Conservation (phyloP, 2,329 filamentous ascomycete species). For the Pseudogymnoascus sp. region DNA sequence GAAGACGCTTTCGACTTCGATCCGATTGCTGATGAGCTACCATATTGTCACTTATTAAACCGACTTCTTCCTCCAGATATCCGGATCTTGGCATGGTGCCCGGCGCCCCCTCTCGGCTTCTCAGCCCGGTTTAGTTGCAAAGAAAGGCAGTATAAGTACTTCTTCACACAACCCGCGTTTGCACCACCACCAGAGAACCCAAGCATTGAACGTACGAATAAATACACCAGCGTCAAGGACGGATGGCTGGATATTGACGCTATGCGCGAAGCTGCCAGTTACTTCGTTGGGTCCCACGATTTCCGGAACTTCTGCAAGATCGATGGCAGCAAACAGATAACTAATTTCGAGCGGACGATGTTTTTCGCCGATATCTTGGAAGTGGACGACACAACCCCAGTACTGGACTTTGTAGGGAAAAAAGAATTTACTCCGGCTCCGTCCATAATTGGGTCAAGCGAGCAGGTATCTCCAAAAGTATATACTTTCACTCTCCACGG, state of each 20-base stretch:
- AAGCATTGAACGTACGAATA: conserved; percentile 23
- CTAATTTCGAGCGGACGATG: conserved; percentile 71
- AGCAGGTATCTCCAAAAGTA: conserved; percentile 46
- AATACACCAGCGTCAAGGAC: conserved; percentile 37
- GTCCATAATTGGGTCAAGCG: not conserved
- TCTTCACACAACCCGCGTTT: conserved; percentile 92
- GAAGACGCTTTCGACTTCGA: conserved; percentile 39
- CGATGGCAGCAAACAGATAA: conserved; percentile 81
- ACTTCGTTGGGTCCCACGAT: conserved; percentile 78
- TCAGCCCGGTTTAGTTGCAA: conserved; percentile 88
- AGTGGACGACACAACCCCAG: conserved; percentile 46
- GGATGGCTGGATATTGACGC: conserved; percentile 82
- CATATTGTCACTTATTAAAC: conserved; percentile 78
- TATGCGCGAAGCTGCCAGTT: conserved; percentile 74
- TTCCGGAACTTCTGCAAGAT: conserved; percentile 97
- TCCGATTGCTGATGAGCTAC: conserved; percentile 69
- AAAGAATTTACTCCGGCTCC: conserved; percentile 36
- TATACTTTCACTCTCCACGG: conserved; percentile 86
- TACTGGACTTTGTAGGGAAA: conserved; percentile 46
- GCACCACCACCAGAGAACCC: conserved; percentile 50
- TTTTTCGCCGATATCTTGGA: conserved; percentile 72
- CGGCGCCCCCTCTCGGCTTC: conserved; percentile 68
- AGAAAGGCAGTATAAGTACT: conserved; percentile 89
- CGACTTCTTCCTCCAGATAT: conserved; percentile 83
- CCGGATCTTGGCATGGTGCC: conserved; percentile 86